Evolutionary conservation across 371 early-diverging fungal species (phyloP).

Genomic region (Quaeritorhiza haematococci): DNA sequence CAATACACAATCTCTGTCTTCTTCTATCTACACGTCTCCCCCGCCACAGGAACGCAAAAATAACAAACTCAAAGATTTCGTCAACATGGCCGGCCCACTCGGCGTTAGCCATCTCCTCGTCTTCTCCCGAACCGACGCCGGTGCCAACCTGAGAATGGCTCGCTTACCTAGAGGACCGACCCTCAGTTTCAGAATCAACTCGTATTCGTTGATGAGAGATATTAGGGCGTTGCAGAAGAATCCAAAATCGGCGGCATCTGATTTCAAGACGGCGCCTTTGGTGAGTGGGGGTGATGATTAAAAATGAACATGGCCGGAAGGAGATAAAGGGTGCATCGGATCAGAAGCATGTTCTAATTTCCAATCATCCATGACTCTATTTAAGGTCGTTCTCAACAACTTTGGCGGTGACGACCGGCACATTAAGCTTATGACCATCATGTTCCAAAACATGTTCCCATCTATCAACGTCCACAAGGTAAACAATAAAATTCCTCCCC

Average conservation of each 20-base stretch:
- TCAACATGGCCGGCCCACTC: conserved; percentile 79
- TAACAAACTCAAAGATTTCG: conserved; percentile 91
- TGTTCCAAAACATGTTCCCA: conserved; percentile 95
- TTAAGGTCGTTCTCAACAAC: conserved; percentile 81
- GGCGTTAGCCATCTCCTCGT: conserved; percentile 85
- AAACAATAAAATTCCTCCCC: conserved; percentile 15
- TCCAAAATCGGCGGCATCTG: conserved; percentile 77
- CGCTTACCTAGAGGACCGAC: conserved; percentile 93
- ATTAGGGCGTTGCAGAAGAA: conserved; percentile 66
- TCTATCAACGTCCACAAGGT: conserved; percentile 86
- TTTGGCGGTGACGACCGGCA: conserved; percentile 76
- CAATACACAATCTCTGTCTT: not conserved
- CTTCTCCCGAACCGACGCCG: conserved; percentile 78
- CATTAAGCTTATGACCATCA: conserved; percentile 83
- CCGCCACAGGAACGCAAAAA: conserved; percentile 68
- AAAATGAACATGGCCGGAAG: not conserved
- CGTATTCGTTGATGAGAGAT: conserved; percentile 83
- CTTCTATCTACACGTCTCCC: conserved; percentile 18
- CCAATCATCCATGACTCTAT: too few relatives aligned
- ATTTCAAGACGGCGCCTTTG: conserved; percentile 75
- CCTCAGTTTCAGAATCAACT: conserved; percentile 77
- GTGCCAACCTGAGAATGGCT: conserved; percentile 79
- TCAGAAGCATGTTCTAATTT: too few relatives aligned
- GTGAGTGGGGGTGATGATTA: conserved; percentile 29
- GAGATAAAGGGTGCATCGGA: too few relatives aligned